Evolutionary conservation across 2,329 filamentous ascomycete species (phyloP).

Genomic region (Dothistroma pini): DNA sequence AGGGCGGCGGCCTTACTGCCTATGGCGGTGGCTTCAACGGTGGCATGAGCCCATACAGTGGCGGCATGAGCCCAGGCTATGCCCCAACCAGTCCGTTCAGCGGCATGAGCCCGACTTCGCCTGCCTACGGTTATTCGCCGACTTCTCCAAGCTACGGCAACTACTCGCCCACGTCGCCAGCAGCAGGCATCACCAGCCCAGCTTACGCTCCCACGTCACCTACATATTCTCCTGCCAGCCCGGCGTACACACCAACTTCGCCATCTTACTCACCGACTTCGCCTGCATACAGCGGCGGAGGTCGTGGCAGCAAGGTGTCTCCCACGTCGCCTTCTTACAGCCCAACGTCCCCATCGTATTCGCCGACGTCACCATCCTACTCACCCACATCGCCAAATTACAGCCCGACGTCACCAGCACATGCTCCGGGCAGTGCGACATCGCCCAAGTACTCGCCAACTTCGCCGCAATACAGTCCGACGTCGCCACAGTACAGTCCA

Average conservation of each 20-base stretch:
- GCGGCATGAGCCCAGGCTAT: constrained; percentile 39
- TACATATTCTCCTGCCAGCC: constrained; percentile 47
- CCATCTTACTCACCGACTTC: constrained; percentile 36
- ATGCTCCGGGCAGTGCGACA: constrained; percentile 34
- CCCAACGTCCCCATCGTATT: constrained; percentile 68
- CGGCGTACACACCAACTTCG: constrained; percentile 50
- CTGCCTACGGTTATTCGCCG: constrained; percentile 29
- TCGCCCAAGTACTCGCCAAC: constrained; percentile 52
- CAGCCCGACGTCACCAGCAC: constrained; percentile 43
- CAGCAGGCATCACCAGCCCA: constrained; percentile 55
- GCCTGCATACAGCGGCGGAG: constrained; percentile 30
- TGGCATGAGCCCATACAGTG: constrained; percentile 66
- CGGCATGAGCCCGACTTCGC: constrained; percentile 30
- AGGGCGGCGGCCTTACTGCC: constrained; percentile 53
- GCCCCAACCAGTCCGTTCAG: constrained; percentile 41
- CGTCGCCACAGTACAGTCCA: constrained; percentile 59
- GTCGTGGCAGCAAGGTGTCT: constrained; percentile 23
- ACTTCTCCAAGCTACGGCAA: constrained; percentile 26
- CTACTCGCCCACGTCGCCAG: constrained; percentile 40
- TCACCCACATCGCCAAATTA: constrained; percentile 59
- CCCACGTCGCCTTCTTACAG: constrained; percentile 65
- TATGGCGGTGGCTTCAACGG: constrained; percentile 64
- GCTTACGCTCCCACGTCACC: constrained; percentile 51
- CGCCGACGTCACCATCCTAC: constrained; percentile 61
- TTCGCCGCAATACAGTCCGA: constrained; percentile 50